Base-by-base conservation (phyloP, 2,329 filamentous ascomycete genomes). In the Colletotrichum shisoi region DNA sequence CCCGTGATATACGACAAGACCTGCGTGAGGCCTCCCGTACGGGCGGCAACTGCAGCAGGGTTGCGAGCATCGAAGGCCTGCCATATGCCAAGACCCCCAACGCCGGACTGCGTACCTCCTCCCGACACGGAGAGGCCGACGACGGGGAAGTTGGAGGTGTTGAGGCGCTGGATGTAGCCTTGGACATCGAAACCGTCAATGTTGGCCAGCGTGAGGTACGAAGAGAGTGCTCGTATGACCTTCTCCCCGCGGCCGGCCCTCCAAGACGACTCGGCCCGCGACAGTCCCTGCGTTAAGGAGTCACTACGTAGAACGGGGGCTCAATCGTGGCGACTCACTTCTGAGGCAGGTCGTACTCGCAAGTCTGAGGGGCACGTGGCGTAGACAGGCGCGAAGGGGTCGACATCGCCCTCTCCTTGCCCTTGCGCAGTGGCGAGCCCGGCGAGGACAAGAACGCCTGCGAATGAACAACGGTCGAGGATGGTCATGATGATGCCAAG, bases 11-110 rank as follows among this genome's bases (percentile, higher is more conserved):
- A 75, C 0, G 70, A 71, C 0, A 76, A 17, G 1, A 75, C 42
- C 44, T 75, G 74, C 0, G 71, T 66, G 6, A 75, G 7, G 0
- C 74, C 74, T 2, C 74, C 73, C 0, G 72, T 75, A 0, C 71
- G 67, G 2, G 72, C 70, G 3, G 68, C 45, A 0, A 64, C 57
- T 0, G 73, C 73, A 0, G 49, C 37, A 0, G 65, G 58, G 12
- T 75, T 73, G 4, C 73, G 71, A 8, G 68, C 69, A 58, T 75
- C 74, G 11, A 70, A 75, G 0, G 74, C 74, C 11, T 74, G 72
- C 71, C 72, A 75, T 31, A 76, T 54, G 0, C 74, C 74, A 0
- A 75, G 34, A 0, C 74, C 74, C 3, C 74, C 74, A 9, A 75
- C 48, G 2, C 74, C 74, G 17, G 74, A 74, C 48, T 75, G 74